These are phyloP conservation scores for Rhodotorula mucilaginosa DNA, from an alignment of 1,284 basidiomycete genomes.

Conservation along the genomic window DNA sequence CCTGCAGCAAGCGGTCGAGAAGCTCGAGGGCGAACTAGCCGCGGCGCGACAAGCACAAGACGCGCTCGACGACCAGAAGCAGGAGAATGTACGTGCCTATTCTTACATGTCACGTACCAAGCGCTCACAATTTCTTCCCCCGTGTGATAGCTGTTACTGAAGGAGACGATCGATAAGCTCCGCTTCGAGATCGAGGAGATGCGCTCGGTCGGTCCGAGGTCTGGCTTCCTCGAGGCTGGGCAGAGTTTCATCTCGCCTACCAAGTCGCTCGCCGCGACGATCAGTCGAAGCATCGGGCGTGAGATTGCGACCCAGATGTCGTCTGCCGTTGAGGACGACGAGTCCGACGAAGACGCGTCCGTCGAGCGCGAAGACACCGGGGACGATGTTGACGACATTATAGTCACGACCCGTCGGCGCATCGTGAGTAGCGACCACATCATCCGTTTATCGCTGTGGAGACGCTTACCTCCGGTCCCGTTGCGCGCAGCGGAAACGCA, in stretches of 20 bases:
- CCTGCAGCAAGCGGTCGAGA: constrained; percentile 64
- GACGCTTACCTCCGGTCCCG: neutral
- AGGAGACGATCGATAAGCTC: constrained; percentile 89
- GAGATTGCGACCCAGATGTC: constrained; percentile 68
- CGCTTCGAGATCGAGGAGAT: constrained; percentile 86
- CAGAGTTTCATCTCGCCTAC: constrained; percentile 5
- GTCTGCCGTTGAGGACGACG: constrained; percentile 42
- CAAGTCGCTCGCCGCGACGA: constrained; percentile 54
- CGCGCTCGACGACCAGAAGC: constrained; percentile 80
- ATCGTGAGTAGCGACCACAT: constrained; percentile 42
- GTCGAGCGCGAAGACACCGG: constrained; percentile 46
- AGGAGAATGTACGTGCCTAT: constrained; percentile 65
- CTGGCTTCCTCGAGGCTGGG: constrained; percentile 49
- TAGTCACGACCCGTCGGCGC: constrained; percentile 49
- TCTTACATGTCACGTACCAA: too few species aligned
- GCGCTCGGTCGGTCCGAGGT: constrained; percentile 55
- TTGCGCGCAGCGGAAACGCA: constrained; percentile 31
- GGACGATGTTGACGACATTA: constrained; percentile 50
- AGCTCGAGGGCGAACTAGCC: constrained; percentile 65
- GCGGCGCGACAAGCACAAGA: constrained; percentile 66
- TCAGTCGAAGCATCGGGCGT: constrained; percentile 75
- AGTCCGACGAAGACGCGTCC: constrained; percentile 50
- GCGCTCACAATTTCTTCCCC: too few species aligned
- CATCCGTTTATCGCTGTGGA: neutral
- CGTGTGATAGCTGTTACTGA: constrained; percentile 56